Base-by-base conservation (phyloP, 331 rosid genomes). In the Pyracantha coccinea region DNA sequence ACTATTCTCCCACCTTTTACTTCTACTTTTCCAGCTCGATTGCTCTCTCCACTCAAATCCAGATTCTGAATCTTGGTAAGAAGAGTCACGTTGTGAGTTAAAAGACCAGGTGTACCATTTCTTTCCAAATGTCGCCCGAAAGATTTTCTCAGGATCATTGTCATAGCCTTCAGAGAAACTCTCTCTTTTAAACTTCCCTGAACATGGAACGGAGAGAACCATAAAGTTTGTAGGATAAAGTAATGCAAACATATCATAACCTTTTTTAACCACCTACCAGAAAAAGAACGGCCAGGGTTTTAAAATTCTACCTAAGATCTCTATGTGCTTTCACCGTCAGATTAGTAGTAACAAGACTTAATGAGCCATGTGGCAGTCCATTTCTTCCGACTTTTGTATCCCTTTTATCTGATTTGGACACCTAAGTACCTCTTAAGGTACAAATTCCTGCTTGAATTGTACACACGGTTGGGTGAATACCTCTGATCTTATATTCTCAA, bases 31-130 rank as follows among this genome's bases (percentile, higher is more conserved):
- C 89, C 86, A 62, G 67, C 78, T 80, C 60, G 88, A 65, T 76
- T 85, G 47, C 27, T 84, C 90, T 65, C 80, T 85, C 99, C 99
- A 90, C 78, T 90, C 92, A 69, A 89, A 90, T 52, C 89, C 87
- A 24, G 74, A 82, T 60, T 89, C 59, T 35, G 93, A 72, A 73
- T 75, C 66, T 57, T 71, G 82, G 64, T 69, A 80, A 71, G 81
- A 83, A 58, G 83, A 59, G 23, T 82, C 79, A 16, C 24, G 70
- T 79, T 65, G 9, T 31, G 85, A 70, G 75, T 66, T 73, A 66
- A 85, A 91, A 45, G 94, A 84, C 96, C 96, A 87, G 3, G 91
- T 78, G 79, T 83, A 90, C 59, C 75, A 80, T 77, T 53, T 85
- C 69, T 88, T 86, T 69, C 94, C 93, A 68, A 81, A 91, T 77